Percentiles rank a stretch among this genome's conserved stretches.
These are phyloP conservation scores for Saturnispora galanensis DNA, from an alignment of 805 yeast genomes.

Conservation along the genomic window DNA sequence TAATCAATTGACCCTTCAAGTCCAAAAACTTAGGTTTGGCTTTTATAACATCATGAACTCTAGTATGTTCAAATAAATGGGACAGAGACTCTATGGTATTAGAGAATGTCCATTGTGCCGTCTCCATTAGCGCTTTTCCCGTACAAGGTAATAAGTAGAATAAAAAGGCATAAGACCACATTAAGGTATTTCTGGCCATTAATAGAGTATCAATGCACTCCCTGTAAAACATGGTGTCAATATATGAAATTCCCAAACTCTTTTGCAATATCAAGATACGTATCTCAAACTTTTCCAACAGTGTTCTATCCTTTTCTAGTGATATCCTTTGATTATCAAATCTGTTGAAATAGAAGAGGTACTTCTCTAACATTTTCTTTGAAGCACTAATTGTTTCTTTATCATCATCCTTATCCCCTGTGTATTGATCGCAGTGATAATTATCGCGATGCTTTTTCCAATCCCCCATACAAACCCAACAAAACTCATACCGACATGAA, in stretches of 20 bases:
- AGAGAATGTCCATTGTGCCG: conserved; percentile 18
- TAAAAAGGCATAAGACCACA: conserved; percentile 86
- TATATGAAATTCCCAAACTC: conserved; percentile 63
- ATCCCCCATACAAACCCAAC: conserved; percentile 82
- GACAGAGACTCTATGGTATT: conserved; percentile 25
- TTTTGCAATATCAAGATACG: conserved; percentile 60
- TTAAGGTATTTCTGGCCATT: conserved; percentile 63
- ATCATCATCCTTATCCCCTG: conserved; percentile 37
- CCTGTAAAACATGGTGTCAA: conserved; percentile 73
- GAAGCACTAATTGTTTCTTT: conserved; percentile 27
- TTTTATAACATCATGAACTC: conserved; percentile 20
- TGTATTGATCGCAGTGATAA: conserved; percentile 48
- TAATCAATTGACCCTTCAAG: conserved; percentile 16
- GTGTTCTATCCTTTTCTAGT: conserved; percentile 56
- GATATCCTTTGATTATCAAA: conserved; percentile 72
- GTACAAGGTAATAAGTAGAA: conserved; percentile 46
- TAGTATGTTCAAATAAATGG: conserved; percentile 26
- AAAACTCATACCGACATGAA: conserved; percentile 69
- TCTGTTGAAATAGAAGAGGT: conserved; percentile 65
- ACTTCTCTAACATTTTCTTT: conserved; percentile 46
- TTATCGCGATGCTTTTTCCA: conserved; percentile 65
- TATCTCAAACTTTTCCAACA: conserved; percentile 53
- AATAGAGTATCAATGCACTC: conserved; percentile 60
- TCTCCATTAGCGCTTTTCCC: conserved; percentile 53
- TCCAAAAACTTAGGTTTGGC: conserved; percentile 20